A percentile compares a stretch with the other conserved stretches of the same genome.
Conservation (phyloP, 2,329 filamentous ascomycete genomes). For the Gyromitra esculenta region DNA sequence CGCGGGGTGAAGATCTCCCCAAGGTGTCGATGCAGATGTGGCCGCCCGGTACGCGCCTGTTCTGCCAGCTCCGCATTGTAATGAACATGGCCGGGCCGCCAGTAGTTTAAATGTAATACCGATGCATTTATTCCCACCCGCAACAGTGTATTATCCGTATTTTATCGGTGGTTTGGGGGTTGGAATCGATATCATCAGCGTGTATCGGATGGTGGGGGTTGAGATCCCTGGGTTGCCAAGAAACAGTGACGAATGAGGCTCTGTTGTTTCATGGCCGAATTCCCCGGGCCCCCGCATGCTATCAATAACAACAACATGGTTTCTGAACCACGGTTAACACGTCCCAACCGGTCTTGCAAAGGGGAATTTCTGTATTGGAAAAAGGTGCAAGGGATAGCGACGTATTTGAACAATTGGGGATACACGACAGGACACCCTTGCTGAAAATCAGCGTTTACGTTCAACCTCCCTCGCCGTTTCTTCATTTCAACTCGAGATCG, state of each 20-base stretch:
- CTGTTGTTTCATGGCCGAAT: not conserved
- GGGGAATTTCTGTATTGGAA: not conserved
- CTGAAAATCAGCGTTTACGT: conserved; percentile 8
- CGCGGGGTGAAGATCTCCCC: conserved; percentile 6
- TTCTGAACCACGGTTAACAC: conserved; percentile 4
- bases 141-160: conserved; percentile 1
- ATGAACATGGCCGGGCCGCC: conserved; percentile 4
- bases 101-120: not conserved
- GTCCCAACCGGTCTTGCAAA: not conserved
- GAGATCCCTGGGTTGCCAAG: conserved; percentile 30
- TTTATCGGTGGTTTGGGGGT: not conserved
- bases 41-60: conserved; percentile 7
- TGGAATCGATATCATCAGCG: conserved; percentile 12
- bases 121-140: not conserved
- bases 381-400: conserved; percentile 1
- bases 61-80: not conserved
- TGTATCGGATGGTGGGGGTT: conserved; percentile 22
- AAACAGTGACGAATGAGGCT: conserved; percentile 35
- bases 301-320: conserved; percentile 5
- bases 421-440: conserved; percentile 26
- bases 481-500: conserved; percentile 33
- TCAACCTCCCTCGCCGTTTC: not conserved
- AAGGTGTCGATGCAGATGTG: not conserved
- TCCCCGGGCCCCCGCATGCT: conserved; percentile 7
- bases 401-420: conserved; percentile 14